Base-by-base conservation (phyloP, 2,329 filamentous ascomycete genomes). In the Trichoderma sp. region DNA sequence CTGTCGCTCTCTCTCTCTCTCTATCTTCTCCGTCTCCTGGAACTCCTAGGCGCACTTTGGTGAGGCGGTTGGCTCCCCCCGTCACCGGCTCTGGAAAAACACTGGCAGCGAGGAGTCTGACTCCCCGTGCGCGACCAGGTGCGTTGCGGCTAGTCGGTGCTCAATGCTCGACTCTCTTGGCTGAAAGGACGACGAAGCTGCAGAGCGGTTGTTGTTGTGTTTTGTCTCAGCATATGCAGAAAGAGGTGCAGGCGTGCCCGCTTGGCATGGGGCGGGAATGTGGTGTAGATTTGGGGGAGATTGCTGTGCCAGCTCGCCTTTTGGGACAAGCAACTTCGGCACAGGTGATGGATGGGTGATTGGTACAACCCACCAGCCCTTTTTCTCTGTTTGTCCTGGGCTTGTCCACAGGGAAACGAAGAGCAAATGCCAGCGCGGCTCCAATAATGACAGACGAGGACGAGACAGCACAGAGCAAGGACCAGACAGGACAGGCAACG, bases 21-120 rank as follows among this genome's bases (percentile, higher is more conserved):
- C 7, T 54, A 48, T 54, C 39, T 30, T 34, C n/a, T 45, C 59
- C 66, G 67, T 69, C 69, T 67, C 69, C 71, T 44, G 63, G 65
- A 63, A 39, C 45, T 63, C 10, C 7, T 47, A n/a, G 68, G 67
- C 68, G 70, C 43, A 64, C 66, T 63, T 47, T 47, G 65, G 58
- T 56, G 61, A 56, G 48, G 64, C 54, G 64, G 59, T 60, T 54
- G 51, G 54, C 57, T n/a, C 54, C 62, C 60, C 59, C 59, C 64
- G 64, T 66, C 50, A 45, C 63, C 50, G 64, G 54, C 60, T 45
- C 45, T 39, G 51, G 39, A 63, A 63, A 62, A 58, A 52, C 60
- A 63, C 60, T 58, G 51, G 60, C 51, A 34, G 52, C 52, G 48
- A 51, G 52, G 21, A 47, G 28, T 62, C 39, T 43, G 39, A 41